Base-by-base conservation (phyloP, 352 stramenopile genomes). In the Detonula confervacea region DNA sequence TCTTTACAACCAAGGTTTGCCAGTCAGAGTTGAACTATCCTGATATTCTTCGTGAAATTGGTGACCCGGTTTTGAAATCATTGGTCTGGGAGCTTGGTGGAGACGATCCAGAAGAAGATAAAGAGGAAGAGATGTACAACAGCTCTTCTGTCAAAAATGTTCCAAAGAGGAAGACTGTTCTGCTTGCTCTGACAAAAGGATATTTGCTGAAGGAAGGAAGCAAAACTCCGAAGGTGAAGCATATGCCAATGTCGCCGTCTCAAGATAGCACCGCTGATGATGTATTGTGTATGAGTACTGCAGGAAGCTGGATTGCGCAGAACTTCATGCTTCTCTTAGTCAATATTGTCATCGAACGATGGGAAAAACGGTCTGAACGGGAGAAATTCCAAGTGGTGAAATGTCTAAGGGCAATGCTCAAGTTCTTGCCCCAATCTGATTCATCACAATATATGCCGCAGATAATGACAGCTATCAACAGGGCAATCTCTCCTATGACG, bases 261-360 rank as follows among this genome's bases (percentile, higher is more conserved):
- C 55, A 81, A 78, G 61, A 82, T 35, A 64, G 60, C 29, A 11
- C 33, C 24, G 65, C 30, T 67, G 71, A 82, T 65, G 56, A 79
- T 66, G 47, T 39, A 54, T 25, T 65, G 1, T 80, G 59, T 47
- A 54, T 64, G 49, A 75, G 29, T 6, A 68, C 68, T 30, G 80
- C 75, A 61, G 72, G 66, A n/a, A 64, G 74, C 20, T 93, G 87
- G 90, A 80, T 94, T 18, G 82, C 82, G 9, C 70, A 72, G 42
- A 84, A 92, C 71, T 93, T 94, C 42, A 91, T 94, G 87, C 92
- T 87, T 76, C 78, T 94, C 5, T 55, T 94, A 5, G 87, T 93
- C 9, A 93, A 91, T 56, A 72, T 92, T 47, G 77, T 94, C 16
- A 73, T 92, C 42, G 67, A 84, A 22, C 68, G 80, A 60, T 93